These are phyloP conservation scores for Epichloe aotearoae DNA, from an alignment of 2,329 filamentous ascomycete genomes.

Conservation along the genomic window DNA sequence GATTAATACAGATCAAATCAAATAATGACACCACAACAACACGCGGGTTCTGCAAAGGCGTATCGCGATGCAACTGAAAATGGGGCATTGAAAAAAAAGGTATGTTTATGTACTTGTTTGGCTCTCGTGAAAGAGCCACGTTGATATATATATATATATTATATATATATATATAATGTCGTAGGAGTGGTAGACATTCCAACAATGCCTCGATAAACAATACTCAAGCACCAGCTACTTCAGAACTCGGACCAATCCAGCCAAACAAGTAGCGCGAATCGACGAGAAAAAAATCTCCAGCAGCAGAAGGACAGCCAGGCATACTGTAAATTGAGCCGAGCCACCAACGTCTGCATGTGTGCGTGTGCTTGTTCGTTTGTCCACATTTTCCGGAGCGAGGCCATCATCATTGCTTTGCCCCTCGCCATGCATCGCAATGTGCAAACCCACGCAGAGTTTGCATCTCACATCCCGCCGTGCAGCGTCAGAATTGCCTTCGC, in stretches of 20 bases:
- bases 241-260: conserved; percentile 4
- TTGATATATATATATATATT: neutral
- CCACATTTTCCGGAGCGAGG: neutral
- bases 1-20: too few relatives aligned
- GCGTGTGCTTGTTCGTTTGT: too few relatives aligned
- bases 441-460: too few relatives aligned
- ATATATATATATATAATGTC: neutral
- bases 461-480: too few relatives aligned
- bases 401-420: neutral
- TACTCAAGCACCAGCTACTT: neutral
- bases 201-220: conserved; percentile 6
- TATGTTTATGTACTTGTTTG: conserved; percentile 15
- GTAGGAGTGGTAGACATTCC: neutral
- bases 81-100: neutral
- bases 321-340: neutral
- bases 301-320: neutral
- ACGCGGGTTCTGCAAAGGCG: too few relatives aligned
- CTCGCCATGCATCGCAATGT: neutral
- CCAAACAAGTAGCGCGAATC: conserved; percentile 4
- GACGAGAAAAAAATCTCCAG: conserved; percentile 6
- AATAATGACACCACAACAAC: too few relatives aligned
- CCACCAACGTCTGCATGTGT: too few relatives aligned
- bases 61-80: too few relatives aligned
- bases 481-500: neutral
- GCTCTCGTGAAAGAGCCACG: conserved; percentile 10